A percentile compares a stretch with the other conserved stretches of the same genome.
These are phyloP conservation scores for Waitea zeae DNA, from an alignment of 1,284 basidiomycete species.

Conservation along the genomic window DNA sequence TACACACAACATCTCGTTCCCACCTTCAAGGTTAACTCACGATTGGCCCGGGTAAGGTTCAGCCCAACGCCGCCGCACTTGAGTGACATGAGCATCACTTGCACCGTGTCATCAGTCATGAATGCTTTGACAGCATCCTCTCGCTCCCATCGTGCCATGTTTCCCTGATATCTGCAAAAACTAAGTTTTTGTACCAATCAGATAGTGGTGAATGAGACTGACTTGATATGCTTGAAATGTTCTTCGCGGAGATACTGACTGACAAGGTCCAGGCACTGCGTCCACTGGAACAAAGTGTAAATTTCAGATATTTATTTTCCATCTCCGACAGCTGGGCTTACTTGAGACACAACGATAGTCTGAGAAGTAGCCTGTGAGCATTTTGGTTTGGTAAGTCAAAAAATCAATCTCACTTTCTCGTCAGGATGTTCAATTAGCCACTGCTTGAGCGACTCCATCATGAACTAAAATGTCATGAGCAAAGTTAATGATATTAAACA, in stretches of 20 bases:
- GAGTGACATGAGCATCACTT: slow-evolving; percentile 37
- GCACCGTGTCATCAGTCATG: slow-evolving; percentile 35
- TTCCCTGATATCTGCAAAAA: slow-evolving; percentile 31
- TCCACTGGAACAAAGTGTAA: slow-evolving; percentile 47
- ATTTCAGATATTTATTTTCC: too few species aligned
- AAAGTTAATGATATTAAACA: too few species aligned
- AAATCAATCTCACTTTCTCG: slow-evolving; percentile 51
- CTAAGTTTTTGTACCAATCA: slow-evolving; percentile 1
- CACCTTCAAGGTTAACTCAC: slow-evolving; percentile 12
- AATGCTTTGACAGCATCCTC: slow-evolving; percentile 33
- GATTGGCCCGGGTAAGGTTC: slow-evolving; percentile 41
- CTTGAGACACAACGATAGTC: too few species aligned
- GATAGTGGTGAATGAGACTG: slow-evolving; percentile 8
- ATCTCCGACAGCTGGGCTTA: too few species aligned
- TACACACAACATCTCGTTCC: not conserved
- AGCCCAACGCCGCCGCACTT: slow-evolving; percentile 45
- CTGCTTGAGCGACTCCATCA: slow-evolving; percentile 30
- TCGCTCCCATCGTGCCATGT: slow-evolving; percentile 32
- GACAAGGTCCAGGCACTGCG: slow-evolving; percentile 31
- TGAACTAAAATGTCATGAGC: slow-evolving; percentile 25
- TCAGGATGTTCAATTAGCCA: slow-evolving; percentile 26
- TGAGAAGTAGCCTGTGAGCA: not conserved
- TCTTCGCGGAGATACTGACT: slow-evolving; percentile 34
- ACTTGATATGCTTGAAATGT: slow-evolving; percentile 34
- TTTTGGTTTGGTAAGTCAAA: not conserved